Conservation (phyloP, 805 yeast species). For the Yarrowia phangngaensis region DNA sequence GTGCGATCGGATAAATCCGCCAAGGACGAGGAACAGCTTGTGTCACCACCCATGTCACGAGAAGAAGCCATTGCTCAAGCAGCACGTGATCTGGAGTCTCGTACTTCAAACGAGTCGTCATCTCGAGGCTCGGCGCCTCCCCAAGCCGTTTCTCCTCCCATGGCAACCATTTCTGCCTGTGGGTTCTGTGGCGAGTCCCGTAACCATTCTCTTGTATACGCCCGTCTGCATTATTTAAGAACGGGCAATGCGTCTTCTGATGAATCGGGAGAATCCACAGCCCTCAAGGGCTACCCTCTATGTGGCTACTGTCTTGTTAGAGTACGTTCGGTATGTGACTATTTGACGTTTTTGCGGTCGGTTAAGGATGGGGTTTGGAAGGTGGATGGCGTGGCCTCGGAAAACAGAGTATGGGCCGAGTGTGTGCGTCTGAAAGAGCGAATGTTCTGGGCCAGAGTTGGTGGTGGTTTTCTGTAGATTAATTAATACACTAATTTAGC, state of each 20-base stretch:
- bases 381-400: constrained; percentile 42
- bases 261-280: constrained; percentile 27
- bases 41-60: constrained; percentile 16
- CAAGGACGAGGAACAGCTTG: constrained; percentile 6
- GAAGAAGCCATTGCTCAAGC: constrained; percentile 9
- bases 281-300: constrained; percentile 52
- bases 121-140: constrained; percentile 1
- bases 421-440: constrained; percentile 61
- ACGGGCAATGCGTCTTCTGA: constrained; percentile 35
- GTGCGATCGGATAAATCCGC: constrained; percentile 14
- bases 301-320: constrained; percentile 79
- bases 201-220: constrained; percentile 65
- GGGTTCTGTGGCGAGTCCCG: constrained; percentile 79
- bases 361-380: constrained; percentile 60
- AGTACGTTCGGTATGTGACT: constrained; percentile 76
- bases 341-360: constrained; percentile 69
- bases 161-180: constrained; percentile 73
- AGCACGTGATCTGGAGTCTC: constrained; percentile 14
- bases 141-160: constrained; percentile 49
- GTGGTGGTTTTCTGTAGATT: constrained; percentile 39
- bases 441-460: constrained; percentile 79
- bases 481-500: no score
- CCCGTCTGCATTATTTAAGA: constrained; percentile 69
- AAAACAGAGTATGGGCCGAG: constrained; percentile 56
- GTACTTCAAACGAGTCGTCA: constrained; percentile 2